These are phyloP conservation scores for Ogataea nitratoaversa DNA, from an alignment of 805 yeast genomes.

Conservation along the genomic window DNA sequence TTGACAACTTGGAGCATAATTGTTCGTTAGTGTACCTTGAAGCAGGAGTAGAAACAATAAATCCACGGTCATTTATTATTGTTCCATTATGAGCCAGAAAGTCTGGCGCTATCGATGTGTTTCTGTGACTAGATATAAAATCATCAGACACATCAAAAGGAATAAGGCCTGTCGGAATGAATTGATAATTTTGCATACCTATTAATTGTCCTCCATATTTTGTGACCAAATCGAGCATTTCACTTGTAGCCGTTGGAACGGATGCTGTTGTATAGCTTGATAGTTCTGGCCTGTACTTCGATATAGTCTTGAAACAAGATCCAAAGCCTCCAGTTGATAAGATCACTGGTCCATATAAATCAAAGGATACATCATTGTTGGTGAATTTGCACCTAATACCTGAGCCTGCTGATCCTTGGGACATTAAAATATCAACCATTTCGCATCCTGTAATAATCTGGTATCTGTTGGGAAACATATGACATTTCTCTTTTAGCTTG, in stretches of 20 bases:
- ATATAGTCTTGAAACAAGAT: conserved; percentile 44
- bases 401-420: conserved; percentile 17
- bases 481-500: conserved; percentile 34
- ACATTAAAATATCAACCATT: conserved; percentile 35
- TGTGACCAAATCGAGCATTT: conserved; percentile 50
- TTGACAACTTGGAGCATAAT: conserved; percentile 10
- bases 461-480: conserved; percentile 36
- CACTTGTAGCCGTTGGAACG: conserved; percentile 46
- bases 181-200: conserved; percentile 57
- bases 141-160: conserved; percentile 31
- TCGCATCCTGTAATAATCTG: conserved; percentile 29
- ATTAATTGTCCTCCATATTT: conserved; percentile 46
- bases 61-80: conserved; percentile 8
- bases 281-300: conserved; percentile 52
- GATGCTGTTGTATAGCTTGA: conserved; percentile 50
- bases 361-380: conserved; percentile 21
- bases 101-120: conserved; percentile 6
- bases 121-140: background rate
- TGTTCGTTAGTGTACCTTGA: conserved; percentile 2
- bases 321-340: conserved; percentile 67
- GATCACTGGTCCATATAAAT: conserved; percentile 49
- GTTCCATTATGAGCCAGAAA: conserved; percentile 5
- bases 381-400: conserved; percentile 26
- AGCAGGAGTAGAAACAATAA: conserved; percentile 5
- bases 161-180: conserved; percentile 60